Evolutionary conservation across 768 basidiomycete species (phyloP), one percentile per base, ranked within the genome.

Genomic region (Rhodotorula sphaerocarpa): DNA sequence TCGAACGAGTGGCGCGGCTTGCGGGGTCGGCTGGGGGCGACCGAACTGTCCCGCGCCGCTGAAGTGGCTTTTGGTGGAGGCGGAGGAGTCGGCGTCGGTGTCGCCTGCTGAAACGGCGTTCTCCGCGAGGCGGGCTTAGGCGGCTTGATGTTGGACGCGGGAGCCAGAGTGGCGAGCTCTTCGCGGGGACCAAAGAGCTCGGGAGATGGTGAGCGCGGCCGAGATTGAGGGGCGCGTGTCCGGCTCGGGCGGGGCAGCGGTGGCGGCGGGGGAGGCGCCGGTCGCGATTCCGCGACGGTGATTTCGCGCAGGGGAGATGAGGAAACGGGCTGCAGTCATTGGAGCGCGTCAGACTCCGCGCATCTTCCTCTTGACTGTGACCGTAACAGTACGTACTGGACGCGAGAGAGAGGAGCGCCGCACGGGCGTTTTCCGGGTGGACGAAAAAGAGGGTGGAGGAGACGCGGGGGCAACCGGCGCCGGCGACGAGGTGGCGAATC

Each of bases 1-100:
- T 57, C 56, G 56, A 57, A 57, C 15, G 47, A 48, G 21, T 57
- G 56, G 16, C 16, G n/a, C 33, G 25, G 55, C 33, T 9, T 7
- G 5, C 20, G 20, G 56, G 18, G 46, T 16, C 23, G 30, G 21
- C 25, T 44, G 20, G 28, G 28, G 31, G n/a, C 31, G 6, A 14
- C n/a, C 3, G 33, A 33, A n/a, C 23, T 15, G 5, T 7, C 18
- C 23, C 27, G 53, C 18, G 27, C 18, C 14, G n/a, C 3, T 10
- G 31, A 12, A 16, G 21, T 48, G 15, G 28, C 27, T 3, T n/a
- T 31, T 18, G 47, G 47, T 4, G 30, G 15, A 5, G 55, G 55
- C 23, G 55, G 45, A 9, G 55, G 55, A 2, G 56, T 50, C 1
- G 56, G 56, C 3, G 56, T 57, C 4, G 56, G 56, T 4, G 56